A percentile compares a stretch with the other conserved stretches of the same genome.
phyloP scores from a whole-genome alignment of 306 rosid genomes.

The Casuarina cunninghamiana region DNA sequence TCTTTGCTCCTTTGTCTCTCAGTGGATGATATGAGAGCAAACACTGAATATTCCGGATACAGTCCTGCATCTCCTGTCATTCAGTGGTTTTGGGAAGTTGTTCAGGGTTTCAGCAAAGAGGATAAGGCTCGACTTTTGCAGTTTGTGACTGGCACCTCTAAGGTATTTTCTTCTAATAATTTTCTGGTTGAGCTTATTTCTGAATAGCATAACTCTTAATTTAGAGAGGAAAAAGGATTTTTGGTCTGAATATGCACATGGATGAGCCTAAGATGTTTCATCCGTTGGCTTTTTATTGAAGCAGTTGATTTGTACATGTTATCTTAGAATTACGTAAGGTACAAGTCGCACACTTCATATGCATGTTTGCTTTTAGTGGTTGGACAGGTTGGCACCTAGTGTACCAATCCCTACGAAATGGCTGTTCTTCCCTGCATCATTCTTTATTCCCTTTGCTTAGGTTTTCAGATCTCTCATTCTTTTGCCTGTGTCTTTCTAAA shows the following conservation, averaged over 20 bases:
- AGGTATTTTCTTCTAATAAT: slow-evolving; percentile 48
- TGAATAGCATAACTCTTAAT: not conserved
- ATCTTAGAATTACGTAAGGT: not conserved
- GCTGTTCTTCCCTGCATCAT: not conserved
- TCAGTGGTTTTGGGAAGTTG: slow-evolving; percentile 99
- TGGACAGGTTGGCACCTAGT: not conserved
- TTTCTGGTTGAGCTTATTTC: not conserved
- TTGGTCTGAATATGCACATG: not conserved
- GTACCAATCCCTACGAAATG: not conserved
- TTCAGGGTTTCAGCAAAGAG: slow-evolving; percentile 87
- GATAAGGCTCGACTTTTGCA: slow-evolving; percentile 98
- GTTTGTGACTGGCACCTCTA: slow-evolving; percentile 98
- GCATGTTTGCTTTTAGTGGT: not conserved
- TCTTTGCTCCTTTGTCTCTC: slow-evolving; percentile 32
- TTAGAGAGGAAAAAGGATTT: not conserved
- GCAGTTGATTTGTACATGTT: not conserved
- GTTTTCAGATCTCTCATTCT: not conserved
- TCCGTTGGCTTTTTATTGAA: not conserved
- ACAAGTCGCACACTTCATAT: not conserved
- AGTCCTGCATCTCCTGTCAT: slow-evolving; percentile 78
- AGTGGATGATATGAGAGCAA: slow-evolving; percentile 99
- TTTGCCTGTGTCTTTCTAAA: not conserved
- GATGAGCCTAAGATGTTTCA: not conserved
- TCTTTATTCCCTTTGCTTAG: not conserved
- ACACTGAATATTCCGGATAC: slow-evolving; percentile 94